Base-by-base conservation (phyloP, 257 asterid genomes). In the Solanum etuberosum region DNA sequence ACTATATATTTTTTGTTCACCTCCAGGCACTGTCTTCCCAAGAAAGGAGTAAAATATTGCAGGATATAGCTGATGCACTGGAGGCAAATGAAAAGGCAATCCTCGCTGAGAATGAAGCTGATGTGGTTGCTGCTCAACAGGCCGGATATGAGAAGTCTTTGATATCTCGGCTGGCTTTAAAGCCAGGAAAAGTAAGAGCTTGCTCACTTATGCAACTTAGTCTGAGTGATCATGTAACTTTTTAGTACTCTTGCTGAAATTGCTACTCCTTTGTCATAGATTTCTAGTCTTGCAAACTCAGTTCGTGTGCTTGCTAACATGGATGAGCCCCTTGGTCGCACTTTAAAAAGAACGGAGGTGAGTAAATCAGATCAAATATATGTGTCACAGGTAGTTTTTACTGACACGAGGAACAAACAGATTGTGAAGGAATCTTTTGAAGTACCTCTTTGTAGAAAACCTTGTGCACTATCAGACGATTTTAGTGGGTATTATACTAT, bases 241-340 rank as follows among this genome's bases (percentile, higher is more conserved):
- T 31, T 23, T 83, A 31, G 21, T 81, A 31, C 63, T 31, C 42
- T 51, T 81, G 31, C 70, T 81, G 85, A 81, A 18, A 81, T 54
- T 54, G 43, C 4, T 48, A 31, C 43, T 81, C 43, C 43, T 31
- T 48, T 81, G 20, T 81, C 21, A 34, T 73, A 92, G 94, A 90
- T 95, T 37, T 85, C 94, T 11, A 71, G 88, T 87, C 96, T 95
- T 31, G 98, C 98, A 77, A 95, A 94, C 84, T 92, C 96, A 59
- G 88, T 92, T 83, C 96, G 97, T 40, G 89, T 89, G 73, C 92
- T 95, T 67, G 98, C 98, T 20, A 93, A 93, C 23, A 94, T 95
- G 98, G 96, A 95, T 85, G 98, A 95, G 86, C 98, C 98, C 67
- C 88, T 94, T 83, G 98, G 98, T 76, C 96, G 89, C 70, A 88